A percentile compares a stretch with the other conserved stretches of the same genome.
These are phyloP conservation scores for Yamadazyma dushanensis DNA, from an alignment of 1,139 yeast species.

Conservation along the genomic window DNA sequence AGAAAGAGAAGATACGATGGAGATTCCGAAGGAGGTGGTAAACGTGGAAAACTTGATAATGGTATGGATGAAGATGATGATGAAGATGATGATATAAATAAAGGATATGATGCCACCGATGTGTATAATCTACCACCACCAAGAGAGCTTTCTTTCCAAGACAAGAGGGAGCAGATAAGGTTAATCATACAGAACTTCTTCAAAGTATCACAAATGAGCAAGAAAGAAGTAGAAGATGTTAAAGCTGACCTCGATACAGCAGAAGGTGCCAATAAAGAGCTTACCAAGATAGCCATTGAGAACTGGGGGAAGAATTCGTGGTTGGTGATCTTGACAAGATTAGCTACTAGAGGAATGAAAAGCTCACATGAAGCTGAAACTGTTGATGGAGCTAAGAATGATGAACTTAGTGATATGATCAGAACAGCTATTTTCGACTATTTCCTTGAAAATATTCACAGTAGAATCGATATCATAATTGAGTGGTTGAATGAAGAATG, in stretches of 20 bases:
- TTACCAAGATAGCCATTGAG: slow-evolving; percentile 55
- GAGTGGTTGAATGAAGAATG: slow-evolving; percentile 98
- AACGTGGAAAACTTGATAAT: slow-evolving; percentile 9
- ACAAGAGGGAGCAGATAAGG: slow-evolving; percentile 53
- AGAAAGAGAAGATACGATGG: slow-evolving; percentile 9
- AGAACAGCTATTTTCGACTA: slow-evolving; percentile 72
- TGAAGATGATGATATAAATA: slow-evolving; percentile 36
- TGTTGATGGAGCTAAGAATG: slow-evolving; percentile 23
- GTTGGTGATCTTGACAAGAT: slow-evolving; percentile 71
- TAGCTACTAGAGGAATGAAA: slow-evolving; percentile 77
- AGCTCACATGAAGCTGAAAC: slow-evolving; percentile 21
- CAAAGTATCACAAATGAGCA: slow-evolving; percentile 37
- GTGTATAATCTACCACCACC: slow-evolving; percentile 64
- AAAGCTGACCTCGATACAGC: slow-evolving; percentile 16
- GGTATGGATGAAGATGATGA: slow-evolving; percentile 30
- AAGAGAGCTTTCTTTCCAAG: slow-evolving; percentile 42
- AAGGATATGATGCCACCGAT: slow-evolving; percentile 39
- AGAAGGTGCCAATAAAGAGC: slow-evolving; percentile 29
- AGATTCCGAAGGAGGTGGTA: slow-evolving; percentile 4
- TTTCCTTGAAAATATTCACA: slow-evolving; percentile 72
- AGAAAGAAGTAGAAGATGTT: slow-evolving; percentile 20
- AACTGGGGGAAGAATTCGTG: slow-evolving; percentile 75
- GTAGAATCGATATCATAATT: slow-evolving; percentile 72
- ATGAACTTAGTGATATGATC: slow-evolving; percentile 56
- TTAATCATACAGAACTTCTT: slow-evolving; percentile 58